Conservation (phyloP, 2,329 filamentous ascomycete species). For the Scleromitrula shiraiana region DNA sequence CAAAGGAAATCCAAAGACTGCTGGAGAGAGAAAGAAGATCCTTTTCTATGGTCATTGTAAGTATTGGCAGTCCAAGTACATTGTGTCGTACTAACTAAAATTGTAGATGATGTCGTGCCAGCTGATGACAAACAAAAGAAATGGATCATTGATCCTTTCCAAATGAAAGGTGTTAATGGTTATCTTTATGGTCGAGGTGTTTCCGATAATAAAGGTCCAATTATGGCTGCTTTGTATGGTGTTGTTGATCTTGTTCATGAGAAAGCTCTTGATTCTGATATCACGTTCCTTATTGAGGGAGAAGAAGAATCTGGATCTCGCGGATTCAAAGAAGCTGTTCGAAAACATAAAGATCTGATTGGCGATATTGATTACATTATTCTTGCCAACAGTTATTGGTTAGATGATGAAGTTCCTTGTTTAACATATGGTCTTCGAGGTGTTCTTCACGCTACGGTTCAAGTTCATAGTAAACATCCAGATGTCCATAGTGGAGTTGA, state of each 20-base stretch:
- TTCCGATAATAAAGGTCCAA: constrained; percentile 94
- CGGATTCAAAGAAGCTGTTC: constrained; percentile 79
- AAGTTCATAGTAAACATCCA: constrained; percentile 76
- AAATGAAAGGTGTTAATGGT: constrained; percentile 80
- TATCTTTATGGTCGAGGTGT: constrained; percentile 95
- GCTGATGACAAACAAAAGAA: constrained; percentile 75
- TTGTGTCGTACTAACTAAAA: constrained; percentile 3
- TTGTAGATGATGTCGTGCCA: constrained; percentile 72
- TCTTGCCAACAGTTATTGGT: constrained; percentile 96
- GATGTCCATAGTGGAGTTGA: constrained; percentile 97
- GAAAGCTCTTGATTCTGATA: constrained; percentile 77
- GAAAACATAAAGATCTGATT: constrained; percentile 72
- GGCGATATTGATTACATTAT: constrained; percentile 91
- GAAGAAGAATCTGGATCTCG: constrained; percentile 93
- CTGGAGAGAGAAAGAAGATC: constrained; percentile 69
- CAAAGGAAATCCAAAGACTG: constrained; percentile 60
- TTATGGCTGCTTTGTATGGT: constrained; percentile 88
- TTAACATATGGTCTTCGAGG: constrained; percentile 90
- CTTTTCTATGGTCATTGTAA: constrained; percentile 87
- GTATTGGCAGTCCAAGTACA: not conserved
- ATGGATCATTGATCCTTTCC: constrained; percentile 84
- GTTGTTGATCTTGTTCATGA: constrained; percentile 81
- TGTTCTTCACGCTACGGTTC: constrained; percentile 86
- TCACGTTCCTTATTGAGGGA: constrained; percentile 91
- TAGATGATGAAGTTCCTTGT: constrained; percentile 92